Percentiles rank a stretch among this genome's conserved stretches.
These are phyloP conservation scores for Lentinula novae-zelandiae DNA, from an alignment of 1,284 basidiomycete species.

Conservation along the genomic window DNA sequence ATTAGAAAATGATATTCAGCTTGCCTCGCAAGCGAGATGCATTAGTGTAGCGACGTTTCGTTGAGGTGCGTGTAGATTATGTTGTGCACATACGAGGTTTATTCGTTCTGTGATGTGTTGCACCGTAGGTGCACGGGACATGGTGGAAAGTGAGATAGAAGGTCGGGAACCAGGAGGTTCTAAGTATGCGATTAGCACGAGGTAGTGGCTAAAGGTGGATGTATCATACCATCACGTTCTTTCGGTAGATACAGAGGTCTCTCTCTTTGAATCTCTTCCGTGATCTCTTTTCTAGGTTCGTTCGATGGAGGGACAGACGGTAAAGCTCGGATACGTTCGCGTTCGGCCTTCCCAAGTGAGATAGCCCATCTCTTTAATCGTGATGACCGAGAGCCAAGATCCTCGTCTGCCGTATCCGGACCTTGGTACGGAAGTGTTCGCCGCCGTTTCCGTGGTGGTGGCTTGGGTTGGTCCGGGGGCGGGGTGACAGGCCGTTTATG, in stretches of 20 bases:
- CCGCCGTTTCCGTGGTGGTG: conserved; percentile 62
- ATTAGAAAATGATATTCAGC: conserved; percentile 13
- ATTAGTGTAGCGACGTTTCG: conserved; percentile 64
- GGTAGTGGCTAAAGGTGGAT: neutral
- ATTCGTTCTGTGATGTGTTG: conserved; percentile 76
- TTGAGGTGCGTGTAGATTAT: conserved; percentile 58
- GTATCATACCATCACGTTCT: conserved; percentile 58
- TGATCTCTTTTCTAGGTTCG: conserved; percentile 37
- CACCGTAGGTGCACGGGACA: conserved; percentile 65
- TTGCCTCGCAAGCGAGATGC: conserved; percentile 73
- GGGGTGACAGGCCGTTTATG: conserved; percentile 63
- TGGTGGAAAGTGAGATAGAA: conserved; percentile 64
- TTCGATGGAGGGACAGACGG: conserved; percentile 35
- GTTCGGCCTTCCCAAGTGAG: conserved; percentile 65
- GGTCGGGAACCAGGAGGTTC: conserved; percentile 69
- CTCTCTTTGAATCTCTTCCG: conserved; percentile 70
- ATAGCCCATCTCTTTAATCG: conserved; percentile 75
- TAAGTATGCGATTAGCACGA: conserved; percentile 22
- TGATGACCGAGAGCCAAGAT: conserved; percentile 49
- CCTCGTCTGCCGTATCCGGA: conserved; percentile 46
- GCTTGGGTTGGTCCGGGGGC: conserved; percentile 41
- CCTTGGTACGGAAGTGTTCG: conserved; percentile 70
- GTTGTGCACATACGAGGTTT: conserved; percentile 76
- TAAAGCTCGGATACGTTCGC: conserved; percentile 62
- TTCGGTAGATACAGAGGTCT: conserved; percentile 57